phyloP scores from a whole-genome alignment of 75 land plant genomes.

The Ceratopteris richardii region DNA sequence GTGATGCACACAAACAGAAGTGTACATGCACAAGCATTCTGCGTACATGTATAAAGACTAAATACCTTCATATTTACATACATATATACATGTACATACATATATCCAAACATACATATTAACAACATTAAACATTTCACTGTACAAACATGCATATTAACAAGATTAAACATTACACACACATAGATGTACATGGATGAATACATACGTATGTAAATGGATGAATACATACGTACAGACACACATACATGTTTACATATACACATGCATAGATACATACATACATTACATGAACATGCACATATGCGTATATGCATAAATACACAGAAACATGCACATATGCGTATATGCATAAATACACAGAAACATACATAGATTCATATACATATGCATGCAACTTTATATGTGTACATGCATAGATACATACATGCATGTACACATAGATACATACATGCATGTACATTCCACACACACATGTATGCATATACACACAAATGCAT shows the following conservation, averaged over 20 bases:
- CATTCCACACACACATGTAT: no score
- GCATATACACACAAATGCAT: no score
- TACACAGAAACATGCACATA: conserved; percentile 4
- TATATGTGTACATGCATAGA: background rate
- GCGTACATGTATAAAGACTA: background rate
- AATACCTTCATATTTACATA: no score
- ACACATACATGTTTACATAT: background rate
- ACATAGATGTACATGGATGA: background rate
- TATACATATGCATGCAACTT: background rate
- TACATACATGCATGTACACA: no score
- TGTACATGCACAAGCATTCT: background rate
- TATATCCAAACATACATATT: background rate
- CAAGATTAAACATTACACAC: background rate
- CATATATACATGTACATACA: conserved; percentile 1
- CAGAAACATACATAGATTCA: background rate
- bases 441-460: no score
- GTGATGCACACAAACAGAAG: background rate
- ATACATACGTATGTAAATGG: background rate
- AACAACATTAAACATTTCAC: no score
- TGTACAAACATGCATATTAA: background rate
- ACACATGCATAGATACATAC: background rate
- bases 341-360: background rate
- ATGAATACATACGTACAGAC: background rate
- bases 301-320: background rate
- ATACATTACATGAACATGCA: background rate